phyloP scores from a whole-genome alignment of 2,329 filamentous ascomycete genomes.

The Epichloe elymi region DNA sequence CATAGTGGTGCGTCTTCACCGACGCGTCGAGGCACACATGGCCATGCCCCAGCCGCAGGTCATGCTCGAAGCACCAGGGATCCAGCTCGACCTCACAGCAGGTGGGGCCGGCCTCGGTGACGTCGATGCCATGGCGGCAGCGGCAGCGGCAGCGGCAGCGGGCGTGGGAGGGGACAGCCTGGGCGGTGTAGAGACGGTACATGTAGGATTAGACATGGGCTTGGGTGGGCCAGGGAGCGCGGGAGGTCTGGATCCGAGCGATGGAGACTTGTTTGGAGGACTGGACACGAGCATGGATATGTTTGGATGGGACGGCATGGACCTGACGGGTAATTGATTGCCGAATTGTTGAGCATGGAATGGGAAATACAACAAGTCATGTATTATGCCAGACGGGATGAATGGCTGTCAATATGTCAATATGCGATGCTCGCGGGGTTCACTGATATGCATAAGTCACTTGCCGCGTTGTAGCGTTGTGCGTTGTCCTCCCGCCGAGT shows the following conservation, averaged over 20 bases:
- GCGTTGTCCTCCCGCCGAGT: no score
- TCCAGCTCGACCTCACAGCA: slow-evolving; percentile 27
- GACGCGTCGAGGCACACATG: slow-evolving; percentile 54
- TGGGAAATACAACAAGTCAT: no score
- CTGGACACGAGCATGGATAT: slow-evolving; percentile 30
- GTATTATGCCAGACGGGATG: no score
- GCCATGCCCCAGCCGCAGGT: slow-evolving; percentile 25
- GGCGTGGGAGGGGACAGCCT: slow-evolving; percentile 27
- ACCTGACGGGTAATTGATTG: slow-evolving; percentile 10
- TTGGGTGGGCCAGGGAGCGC: slow-evolving; percentile 24
- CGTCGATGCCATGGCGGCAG: slow-evolving; percentile 29
- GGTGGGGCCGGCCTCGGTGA: slow-evolving; percentile 26
- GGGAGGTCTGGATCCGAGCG: slow-evolving; percentile 19
- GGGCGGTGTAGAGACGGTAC: slow-evolving; percentile 22
- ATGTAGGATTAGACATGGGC: slow-evolving; percentile 30
- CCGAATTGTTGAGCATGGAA: no score
- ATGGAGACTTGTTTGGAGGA: slow-evolving; percentile 25
- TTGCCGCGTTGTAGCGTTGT: no score
- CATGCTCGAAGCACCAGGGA: slow-evolving; percentile 29
- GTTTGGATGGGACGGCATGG: slow-evolving; percentile 28
- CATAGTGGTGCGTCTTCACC: slow-evolving; percentile 47
- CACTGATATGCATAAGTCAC: no score
- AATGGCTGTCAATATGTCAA: no score
- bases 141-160: slow-evolving; percentile 18
- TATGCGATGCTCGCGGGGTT: no score